A percentile compares a stretch with the other conserved stretches of the same genome.
Conservation (phyloP, 2,329 filamentous ascomycete species). For the Pseudogymnoascus sp. region DNA sequence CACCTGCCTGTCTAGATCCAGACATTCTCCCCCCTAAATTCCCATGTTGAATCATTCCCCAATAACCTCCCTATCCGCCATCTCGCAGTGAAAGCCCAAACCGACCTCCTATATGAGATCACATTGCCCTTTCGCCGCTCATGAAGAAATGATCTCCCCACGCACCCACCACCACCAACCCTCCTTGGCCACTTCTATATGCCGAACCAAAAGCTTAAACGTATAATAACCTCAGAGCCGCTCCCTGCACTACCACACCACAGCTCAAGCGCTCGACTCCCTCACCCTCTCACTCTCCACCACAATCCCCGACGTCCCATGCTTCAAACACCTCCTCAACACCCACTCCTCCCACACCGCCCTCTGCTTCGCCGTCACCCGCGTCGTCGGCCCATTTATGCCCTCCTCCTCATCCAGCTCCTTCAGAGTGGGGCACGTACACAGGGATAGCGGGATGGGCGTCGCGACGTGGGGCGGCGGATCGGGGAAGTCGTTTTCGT, state of each 20-base stretch:
- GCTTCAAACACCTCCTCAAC: constrained; percentile 33
- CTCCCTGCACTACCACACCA: neutral
- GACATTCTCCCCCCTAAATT: neutral
- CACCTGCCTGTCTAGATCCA: neutral
- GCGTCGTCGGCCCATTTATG: constrained; percentile 39
- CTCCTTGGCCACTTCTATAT: neutral
- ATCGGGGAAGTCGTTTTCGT: constrained; percentile 9
- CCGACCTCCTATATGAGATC: neutral
- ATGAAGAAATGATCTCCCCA: neutral
- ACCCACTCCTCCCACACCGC: constrained; percentile 50
- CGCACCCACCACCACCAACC: neutral
- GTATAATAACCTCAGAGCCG: neutral
- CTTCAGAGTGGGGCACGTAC: constrained; percentile 24
- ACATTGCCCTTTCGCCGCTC: neutral
- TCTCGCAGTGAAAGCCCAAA: neutral
- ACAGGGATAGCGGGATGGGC: constrained; percentile 20
- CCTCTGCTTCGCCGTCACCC: constrained; percentile 39
- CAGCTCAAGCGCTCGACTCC: neutral
- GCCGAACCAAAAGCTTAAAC: neutral
- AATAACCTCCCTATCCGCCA: neutral
- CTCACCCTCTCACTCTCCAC: neutral
- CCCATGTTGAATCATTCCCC: neutral
- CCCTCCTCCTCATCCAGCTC: constrained; percentile 26
- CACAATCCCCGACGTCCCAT: constrained; percentile 12
- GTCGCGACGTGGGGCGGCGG: constrained; percentile 10